phyloP scores from a whole-genome alignment of 2,329 filamentous ascomycete species.

The Aschersonia sp. region DNA sequence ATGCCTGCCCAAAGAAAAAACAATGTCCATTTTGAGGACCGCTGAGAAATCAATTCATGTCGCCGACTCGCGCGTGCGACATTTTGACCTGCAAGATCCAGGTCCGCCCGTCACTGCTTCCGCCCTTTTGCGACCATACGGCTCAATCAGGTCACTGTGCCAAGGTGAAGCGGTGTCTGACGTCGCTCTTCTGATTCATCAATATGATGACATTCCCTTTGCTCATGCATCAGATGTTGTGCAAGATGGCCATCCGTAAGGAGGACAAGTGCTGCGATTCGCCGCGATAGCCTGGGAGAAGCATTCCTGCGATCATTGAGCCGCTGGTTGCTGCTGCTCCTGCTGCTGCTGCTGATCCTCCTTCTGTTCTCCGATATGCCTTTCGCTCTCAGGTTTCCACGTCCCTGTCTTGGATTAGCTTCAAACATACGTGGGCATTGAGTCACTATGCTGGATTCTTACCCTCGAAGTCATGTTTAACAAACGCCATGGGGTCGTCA shows the following conservation, averaged over 20 bases:
- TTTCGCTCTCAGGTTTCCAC: conserved; percentile 60
- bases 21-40: neutral
- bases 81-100: no score
- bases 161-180: no score
- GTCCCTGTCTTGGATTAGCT: conserved; percentile 37
- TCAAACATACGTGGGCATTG: neutral
- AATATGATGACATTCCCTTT: no score
- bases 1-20: neutral
- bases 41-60: neutral
- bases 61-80: no score
- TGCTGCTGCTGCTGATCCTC: conserved; percentile 6
- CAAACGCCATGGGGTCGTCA: conserved; percentile 92
- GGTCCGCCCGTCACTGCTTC: no score
- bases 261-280: neutral
- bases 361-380: conserved; percentile 46
- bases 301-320: no score
- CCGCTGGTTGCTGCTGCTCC: neutral
- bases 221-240: no score
- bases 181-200: no score
- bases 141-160: no score
- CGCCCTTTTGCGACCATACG: no score
- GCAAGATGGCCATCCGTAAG: no score
- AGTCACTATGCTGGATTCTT: conserved; percentile 12
- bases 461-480: conserved; percentile 96
- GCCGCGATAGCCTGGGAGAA: neutral